Evolutionary conservation across 345 rosid species (phyloP), one percentile per base, ranked within the genome.

Genomic region (Hypericum perforatum): DNA sequence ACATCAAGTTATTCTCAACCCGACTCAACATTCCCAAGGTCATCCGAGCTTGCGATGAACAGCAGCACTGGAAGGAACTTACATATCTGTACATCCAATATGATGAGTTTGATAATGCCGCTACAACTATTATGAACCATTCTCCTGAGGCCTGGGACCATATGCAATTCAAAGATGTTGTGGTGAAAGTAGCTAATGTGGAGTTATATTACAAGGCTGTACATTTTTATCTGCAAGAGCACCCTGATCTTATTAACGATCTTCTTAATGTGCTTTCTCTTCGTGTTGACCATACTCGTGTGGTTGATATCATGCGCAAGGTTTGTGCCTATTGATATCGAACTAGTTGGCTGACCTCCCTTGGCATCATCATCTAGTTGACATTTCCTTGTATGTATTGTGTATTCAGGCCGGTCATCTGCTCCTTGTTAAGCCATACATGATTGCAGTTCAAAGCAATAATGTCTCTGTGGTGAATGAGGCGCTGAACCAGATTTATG

Each of bases 71-170:
- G 98, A 79, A 65, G 74, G 98, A 92, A 58, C 97, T 87, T 45
- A 83, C 95, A 14, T 88, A 85, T 63, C 65, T 92, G 66, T 85
- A 92, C 66, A 88, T 92, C 46, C 90, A 81, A 44, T 92, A 92
- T 45, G 97, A 77, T 66, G 98, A 92, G 69, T 92, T 85, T 66
- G 98, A 92, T 57, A 92, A 92, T 80, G 98, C 98, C 44, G 98
- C 98, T 6, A 85, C 94, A 43, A 92, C 97, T 38, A 82, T 92
- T 54, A 92, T 92, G 98, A 88, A 92, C 63, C 98, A 92, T 77
- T 92, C 98, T 39, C 98, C 98, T 0, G 97, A 85, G 77, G 97
- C 98, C 11, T 92, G 98, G 98, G 98, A 92, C 58, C 98, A 92
- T 85, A 82, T 92, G 97, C 98, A 84, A 63, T 92, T 88, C 70